These are phyloP conservation scores for Penicillium fuscoglaucum DNA, from an alignment of 2,329 filamentous ascomycete species.

Conservation along the genomic window DNA sequence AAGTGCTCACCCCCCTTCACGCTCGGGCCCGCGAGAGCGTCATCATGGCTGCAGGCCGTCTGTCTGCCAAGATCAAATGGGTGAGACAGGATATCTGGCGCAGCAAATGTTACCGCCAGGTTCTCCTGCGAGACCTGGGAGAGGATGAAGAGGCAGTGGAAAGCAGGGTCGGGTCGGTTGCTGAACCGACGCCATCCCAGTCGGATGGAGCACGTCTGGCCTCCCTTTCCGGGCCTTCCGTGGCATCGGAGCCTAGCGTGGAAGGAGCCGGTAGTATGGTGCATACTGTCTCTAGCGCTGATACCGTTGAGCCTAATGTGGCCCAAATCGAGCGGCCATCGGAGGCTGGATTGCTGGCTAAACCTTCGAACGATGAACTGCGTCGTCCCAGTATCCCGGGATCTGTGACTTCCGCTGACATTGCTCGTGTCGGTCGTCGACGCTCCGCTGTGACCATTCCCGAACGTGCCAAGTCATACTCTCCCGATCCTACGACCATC, in stretches of 20 bases:
- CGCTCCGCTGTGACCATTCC: slow-evolving; percentile 28
- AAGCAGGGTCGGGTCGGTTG: slow-evolving; percentile 29
- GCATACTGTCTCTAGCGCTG: slow-evolving; percentile 26
- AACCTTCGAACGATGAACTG: slow-evolving; percentile 25
- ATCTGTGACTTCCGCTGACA: slow-evolving; percentile 37
- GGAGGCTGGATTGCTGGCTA: slow-evolving; percentile 21
- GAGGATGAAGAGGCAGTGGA: slow-evolving; percentile 58
- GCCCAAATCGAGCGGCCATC: slow-evolving; percentile 21
- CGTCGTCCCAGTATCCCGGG: slow-evolving; percentile 36
- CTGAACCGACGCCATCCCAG: slow-evolving; percentile 22
- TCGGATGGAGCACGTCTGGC: slow-evolving; percentile 15
- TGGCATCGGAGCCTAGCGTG: slow-evolving; percentile 24
- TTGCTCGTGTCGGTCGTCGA: slow-evolving; percentile 29
- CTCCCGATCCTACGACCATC: slow-evolving; percentile 26
- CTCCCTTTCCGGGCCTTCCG: slow-evolving; percentile 22
- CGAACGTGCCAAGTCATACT: slow-evolving; percentile 31
- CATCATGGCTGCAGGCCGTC: slow-evolving; percentile 76
- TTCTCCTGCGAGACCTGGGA: slow-evolving; percentile 79
- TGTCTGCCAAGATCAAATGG: slow-evolving; percentile 90
- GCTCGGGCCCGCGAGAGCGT: slow-evolving; percentile 85
- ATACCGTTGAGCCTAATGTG: slow-evolving; percentile 18
- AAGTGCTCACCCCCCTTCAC: slow-evolving; percentile 85
- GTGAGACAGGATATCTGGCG: slow-evolving; percentile 92
- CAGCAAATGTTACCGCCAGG: slow-evolving; percentile 85
- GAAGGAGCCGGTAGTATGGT: slow-evolving; percentile 26